Conservation (phyloP, 83 land plant genomes). For the Thuja plicata region DNA sequence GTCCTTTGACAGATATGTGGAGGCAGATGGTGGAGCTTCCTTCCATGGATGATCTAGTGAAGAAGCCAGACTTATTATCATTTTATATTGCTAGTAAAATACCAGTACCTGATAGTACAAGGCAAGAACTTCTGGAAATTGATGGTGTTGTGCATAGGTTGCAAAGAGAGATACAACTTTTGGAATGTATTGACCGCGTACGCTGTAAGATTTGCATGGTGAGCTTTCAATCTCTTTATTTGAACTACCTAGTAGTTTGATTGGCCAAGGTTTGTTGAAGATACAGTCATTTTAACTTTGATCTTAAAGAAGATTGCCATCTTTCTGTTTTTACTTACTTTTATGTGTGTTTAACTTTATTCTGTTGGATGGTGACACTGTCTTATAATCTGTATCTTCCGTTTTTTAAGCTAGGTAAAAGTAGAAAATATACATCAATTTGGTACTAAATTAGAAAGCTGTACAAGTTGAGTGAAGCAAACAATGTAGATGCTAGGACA, state of each 20-base stretch:
- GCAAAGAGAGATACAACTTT: slow-evolving; percentile 81
- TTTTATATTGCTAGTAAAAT: slow-evolving; percentile 91
- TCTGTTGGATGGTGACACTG: background rate
- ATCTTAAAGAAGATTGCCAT: background rate
- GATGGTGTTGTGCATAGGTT: slow-evolving; percentile 82
- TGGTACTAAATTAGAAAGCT: background rate
- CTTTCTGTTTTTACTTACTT: background rate
- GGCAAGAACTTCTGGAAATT: slow-evolving; percentile 93
- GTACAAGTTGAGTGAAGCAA: background rate
- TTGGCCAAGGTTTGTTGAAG: background rate
- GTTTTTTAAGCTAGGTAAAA: background rate
- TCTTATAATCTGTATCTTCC: background rate
- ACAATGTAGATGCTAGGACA: background rate
- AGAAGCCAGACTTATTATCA: slow-evolving; percentile 73
- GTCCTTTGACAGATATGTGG: slow-evolving; percentile 71
- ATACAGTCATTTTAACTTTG: background rate
- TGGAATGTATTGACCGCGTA: slow-evolving; percentile 70
- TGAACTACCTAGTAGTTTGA: background rate
- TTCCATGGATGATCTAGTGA: slow-evolving; percentile 69
- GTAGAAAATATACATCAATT: background rate
- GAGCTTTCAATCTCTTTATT: slow-evolving; percentile 11
- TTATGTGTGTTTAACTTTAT: background rate
- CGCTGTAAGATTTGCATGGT: slow-evolving; percentile 85
- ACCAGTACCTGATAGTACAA: slow-evolving; percentile 79
- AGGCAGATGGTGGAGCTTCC: slow-evolving; percentile 76